phyloP scores from a whole-genome alignment of 2,329 filamentous ascomycete species.

The Aureobasidium pullulans region DNA sequence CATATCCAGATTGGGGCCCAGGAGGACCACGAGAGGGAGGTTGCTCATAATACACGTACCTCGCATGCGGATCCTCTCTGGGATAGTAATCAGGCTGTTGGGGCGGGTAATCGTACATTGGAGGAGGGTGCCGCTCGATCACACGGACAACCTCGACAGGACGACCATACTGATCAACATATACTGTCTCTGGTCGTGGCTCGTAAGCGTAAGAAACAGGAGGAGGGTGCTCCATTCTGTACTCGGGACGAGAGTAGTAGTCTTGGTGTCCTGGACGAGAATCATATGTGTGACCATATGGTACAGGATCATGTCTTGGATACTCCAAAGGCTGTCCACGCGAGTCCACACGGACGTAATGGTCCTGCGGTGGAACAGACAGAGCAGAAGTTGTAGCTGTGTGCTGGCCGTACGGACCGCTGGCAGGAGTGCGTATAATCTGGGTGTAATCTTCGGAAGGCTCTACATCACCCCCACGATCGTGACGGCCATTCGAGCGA shows the following conservation, averaged over 20 bases:
- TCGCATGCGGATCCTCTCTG: not conserved
- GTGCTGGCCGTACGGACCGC: not conserved
- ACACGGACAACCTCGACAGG: slow-evolving; percentile 21
- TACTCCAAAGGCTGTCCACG: not conserved
- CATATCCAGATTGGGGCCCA: not conserved
- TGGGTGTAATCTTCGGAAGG: slow-evolving; percentile 10
- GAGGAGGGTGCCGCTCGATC: slow-evolving; percentile 6
- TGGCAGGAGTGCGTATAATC: slow-evolving; percentile 8
- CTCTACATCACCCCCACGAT: not conserved
- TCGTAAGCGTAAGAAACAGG: not conserved
- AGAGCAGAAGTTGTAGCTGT: not conserved
- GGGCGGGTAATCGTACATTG: slow-evolving; percentile 7
- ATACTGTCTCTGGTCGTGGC: slow-evolving; percentile 20
- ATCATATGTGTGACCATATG: not conserved
- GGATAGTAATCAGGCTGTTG: not conserved
- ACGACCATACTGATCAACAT: slow-evolving; percentile 28
- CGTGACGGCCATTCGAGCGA: not conserved
- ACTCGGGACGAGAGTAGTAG: not conserved
- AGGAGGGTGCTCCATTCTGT: not conserved
- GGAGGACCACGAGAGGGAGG: not conserved
- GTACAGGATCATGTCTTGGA: not conserved
- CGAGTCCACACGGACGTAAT: not conserved
- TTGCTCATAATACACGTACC: slow-evolving; percentile 5
- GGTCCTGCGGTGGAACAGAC: not conserved
- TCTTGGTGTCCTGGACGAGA: not conserved